A percentile compares a stretch with the other conserved stretches of the same genome.
Conservation (phyloP, 306 rosid species). For the Ormosia emarginata region DNA sequence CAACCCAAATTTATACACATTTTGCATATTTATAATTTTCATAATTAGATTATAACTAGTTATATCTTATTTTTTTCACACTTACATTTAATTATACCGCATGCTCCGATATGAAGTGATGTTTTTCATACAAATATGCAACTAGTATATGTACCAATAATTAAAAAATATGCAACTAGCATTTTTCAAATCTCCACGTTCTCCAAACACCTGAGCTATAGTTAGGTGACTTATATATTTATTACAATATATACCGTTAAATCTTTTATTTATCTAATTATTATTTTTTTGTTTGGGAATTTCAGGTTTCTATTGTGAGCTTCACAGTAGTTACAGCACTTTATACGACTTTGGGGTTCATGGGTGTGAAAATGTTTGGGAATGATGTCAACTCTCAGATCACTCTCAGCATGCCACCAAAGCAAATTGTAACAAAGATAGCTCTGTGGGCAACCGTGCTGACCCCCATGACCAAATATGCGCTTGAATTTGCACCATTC, state of each 20-base stretch:
- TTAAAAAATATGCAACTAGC: background rate
- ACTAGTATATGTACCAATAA: background rate
- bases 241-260: background rate
- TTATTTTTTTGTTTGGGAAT: background rate
- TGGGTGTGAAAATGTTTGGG: slow-evolving; percentile 78
- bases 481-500: slow-evolving; percentile 69
- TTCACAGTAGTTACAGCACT: slow-evolving; percentile 49
- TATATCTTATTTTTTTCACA: no score
- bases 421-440: slow-evolving; percentile 42
- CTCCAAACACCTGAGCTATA: no score
- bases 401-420: slow-evolving; percentile 73
- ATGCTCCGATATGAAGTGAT: no score
- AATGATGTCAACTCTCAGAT: slow-evolving; percentile 55
- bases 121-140: background rate
- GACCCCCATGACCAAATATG: slow-evolving; percentile 79
- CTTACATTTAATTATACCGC: no score
- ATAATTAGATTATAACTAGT: no score
- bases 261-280: background rate
- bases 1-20: no score
- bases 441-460: slow-evolving; percentile 80
- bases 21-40: no score
- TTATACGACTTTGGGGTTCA: slow-evolving; percentile 41
- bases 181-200: no score
- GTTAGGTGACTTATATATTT: no score
- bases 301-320: slow-evolving; percentile 70